These are phyloP conservation scores for Colletotrichum orchidophilum DNA, from an alignment of 2,329 filamentous ascomycete genomes.

Conservation along the genomic window DNA sequence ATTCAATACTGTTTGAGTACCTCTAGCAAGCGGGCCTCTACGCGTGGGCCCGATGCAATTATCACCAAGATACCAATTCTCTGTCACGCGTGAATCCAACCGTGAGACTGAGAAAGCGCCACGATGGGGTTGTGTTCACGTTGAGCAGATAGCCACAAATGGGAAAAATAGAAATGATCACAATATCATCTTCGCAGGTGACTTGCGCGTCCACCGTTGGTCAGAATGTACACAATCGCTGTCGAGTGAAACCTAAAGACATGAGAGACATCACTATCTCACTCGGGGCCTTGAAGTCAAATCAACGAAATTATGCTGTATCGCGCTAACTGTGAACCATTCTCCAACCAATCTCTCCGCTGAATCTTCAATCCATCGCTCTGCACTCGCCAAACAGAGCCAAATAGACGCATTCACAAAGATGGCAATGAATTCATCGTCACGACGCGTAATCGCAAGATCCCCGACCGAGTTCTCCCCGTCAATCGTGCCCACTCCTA, in stretches of 20 bases:
- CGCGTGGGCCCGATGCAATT: too few relatives aligned
- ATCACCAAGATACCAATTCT: not conserved
- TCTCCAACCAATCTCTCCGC: not conserved
- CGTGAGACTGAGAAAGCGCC: too few relatives aligned
- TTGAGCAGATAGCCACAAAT: not conserved
- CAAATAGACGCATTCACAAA: not conserved
- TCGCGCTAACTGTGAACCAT: not conserved
- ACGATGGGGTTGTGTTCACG: not conserved
- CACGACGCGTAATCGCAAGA: not conserved
- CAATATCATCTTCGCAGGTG: too few relatives aligned
- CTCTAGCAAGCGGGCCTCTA: too few relatives aligned
- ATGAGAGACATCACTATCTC: too few relatives aligned
- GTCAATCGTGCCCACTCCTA: not conserved
- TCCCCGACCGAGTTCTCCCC: not conserved
- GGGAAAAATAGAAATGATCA: too few relatives aligned
- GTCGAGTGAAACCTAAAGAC: too few relatives aligned
- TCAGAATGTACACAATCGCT: too few relatives aligned
- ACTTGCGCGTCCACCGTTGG: too few relatives aligned
- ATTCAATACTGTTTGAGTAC: too few relatives aligned
- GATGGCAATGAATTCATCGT: not conserved
- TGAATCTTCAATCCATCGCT: not conserved
- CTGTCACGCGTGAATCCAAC: too few relatives aligned
- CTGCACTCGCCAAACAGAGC: not conserved
- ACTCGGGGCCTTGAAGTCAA: not conserved
- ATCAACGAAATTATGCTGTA: not conserved